Evolutionary conservation across 306 rosid species (phyloP), one percentile per base, ranked within the genome.

Genomic region (Ziziphus jujuba): DNA sequence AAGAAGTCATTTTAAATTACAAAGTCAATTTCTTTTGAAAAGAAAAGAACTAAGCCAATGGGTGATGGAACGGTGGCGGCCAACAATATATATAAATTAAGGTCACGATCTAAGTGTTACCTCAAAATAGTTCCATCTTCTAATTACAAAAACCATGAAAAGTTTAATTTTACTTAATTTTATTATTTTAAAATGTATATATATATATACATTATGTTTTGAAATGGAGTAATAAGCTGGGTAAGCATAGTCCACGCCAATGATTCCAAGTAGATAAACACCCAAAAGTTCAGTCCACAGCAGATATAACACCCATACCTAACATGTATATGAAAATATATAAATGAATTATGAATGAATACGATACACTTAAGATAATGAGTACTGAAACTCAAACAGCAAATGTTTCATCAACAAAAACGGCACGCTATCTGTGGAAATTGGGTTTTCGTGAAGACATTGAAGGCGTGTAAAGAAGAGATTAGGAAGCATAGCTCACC

Each of bases 241-340:
- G n/a, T n/a, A n/a, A n/a, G n/a, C n/a, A n/a, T n/a, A n/a, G n/a
- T n/a, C n/a, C n/a, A n/a, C n/a, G n/a, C n/a, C n/a, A n/a, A n/a
- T n/a, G n/a, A n/a, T 61, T 81, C 76, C 77, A 65, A 75, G 75
- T 72, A 79, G 89, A 82, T 66, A 25, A 65, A 84, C 77, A 72
- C 66, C 65, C 36, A 10, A 22, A 5, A 2, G 15, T 53, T 14
- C 47, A 51, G 65, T 72, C 72, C 65, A 68, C 57, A 69, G 85
- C 74, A 81, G 91, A 77, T 87, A 61, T 69, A 87, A 71, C 90
- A 55, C 44, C 82, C 91, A 17, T 48, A 88, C 97, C 97, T 82
- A 85, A 60, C 66, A 15, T 21, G 9, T 45, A 22, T 8, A 11
- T n/a, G n/a, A 48, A 21, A 14, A 15, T 33, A 63, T 19, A 61